Conservation (phyloP, 768 basidiomycete species). For the Lepiota subincarnata region DNA sequence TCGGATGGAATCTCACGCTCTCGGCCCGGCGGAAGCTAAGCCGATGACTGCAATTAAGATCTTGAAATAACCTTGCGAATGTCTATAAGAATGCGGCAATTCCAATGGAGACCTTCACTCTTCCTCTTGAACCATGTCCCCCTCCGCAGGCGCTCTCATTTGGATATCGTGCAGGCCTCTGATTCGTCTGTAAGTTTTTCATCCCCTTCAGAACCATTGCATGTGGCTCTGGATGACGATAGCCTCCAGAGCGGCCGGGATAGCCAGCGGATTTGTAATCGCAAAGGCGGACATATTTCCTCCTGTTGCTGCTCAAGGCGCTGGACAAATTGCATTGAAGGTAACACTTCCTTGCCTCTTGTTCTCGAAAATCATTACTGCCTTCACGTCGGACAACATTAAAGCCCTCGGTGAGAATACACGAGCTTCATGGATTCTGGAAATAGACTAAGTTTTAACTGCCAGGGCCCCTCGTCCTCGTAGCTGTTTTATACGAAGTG, state of each 20-base stretch:
- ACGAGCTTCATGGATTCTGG: constrained; percentile 3
- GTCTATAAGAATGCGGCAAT: constrained; percentile 1
- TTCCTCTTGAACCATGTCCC: not conserved
- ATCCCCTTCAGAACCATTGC: not conserved
- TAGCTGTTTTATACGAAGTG: constrained; percentile 56
- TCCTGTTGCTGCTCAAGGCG: constrained; percentile 50
- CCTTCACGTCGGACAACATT: constrained; percentile 57
- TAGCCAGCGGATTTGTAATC: constrained; percentile 50
- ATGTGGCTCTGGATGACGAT: not conserved
- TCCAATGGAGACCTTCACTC: not conserved
- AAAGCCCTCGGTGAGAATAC: constrained; percentile 40
- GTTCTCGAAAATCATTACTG: constrained; percentile 70
- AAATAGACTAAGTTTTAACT: not conserved
- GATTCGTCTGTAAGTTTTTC: constrained; percentile 48
- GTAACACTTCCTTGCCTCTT: constrained; percentile 59
- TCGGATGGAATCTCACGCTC: no score
- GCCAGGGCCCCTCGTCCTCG: constrained; percentile 57
- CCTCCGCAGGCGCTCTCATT: constrained; percentile 42
- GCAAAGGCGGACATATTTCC: constrained; percentile 62
- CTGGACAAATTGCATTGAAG: constrained; percentile 61
- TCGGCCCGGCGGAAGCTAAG: not conserved
- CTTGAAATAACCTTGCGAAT: not conserved
- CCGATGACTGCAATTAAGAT: not conserved
- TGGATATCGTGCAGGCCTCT: constrained; percentile 63
- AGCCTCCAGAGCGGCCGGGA: constrained; percentile 44